Conservation (phyloP, 2,329 filamentous ascomycete species). For the Aspergillus amoenus region DNA sequence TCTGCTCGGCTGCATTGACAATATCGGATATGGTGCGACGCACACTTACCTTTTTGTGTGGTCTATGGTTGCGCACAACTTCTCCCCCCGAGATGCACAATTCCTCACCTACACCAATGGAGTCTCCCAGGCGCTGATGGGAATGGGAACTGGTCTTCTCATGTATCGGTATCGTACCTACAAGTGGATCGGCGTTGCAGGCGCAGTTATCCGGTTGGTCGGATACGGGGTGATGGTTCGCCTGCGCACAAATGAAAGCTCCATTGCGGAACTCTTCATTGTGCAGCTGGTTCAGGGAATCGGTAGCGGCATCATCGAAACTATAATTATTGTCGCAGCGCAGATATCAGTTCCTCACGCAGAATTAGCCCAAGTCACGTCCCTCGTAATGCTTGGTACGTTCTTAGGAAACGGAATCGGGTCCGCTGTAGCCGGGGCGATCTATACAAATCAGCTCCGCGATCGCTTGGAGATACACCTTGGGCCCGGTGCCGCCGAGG, state of each 20-base stretch:
- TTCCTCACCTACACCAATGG: conserved; percentile 43
- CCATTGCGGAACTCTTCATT: conserved; percentile 47
- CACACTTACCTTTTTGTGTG: conserved; percentile 53
- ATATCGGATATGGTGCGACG: conserved; percentile 45
- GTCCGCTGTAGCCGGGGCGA: conserved; percentile 48
- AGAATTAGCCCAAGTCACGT: conserved; percentile 51
- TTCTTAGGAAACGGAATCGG: conserved; percentile 40
- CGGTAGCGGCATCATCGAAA: conserved; percentile 49
- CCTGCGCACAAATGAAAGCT: conserved; percentile 45
- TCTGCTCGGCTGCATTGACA: conserved; percentile 43
- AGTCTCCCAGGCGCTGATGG: conserved; percentile 46
- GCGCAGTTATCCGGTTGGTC: conserved; percentile 44
- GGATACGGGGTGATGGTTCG: conserved; percentile 55
- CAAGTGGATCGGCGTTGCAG: conserved; percentile 48
- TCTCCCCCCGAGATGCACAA: conserved; percentile 43
- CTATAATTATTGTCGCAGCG: conserved; percentile 44
- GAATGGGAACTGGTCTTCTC: conserved; percentile 41
- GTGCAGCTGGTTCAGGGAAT: conserved; percentile 51
- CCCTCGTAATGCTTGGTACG: conserved; percentile 44
- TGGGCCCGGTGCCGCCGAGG: conserved; percentile 29
- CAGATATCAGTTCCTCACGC: conserved; percentile 48
- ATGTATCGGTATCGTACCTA: conserved; percentile 47
- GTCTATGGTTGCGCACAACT: conserved; percentile 45
- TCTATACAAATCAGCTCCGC: conserved; percentile 51
- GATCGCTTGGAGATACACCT: conserved; percentile 38